These are phyloP conservation scores for Trichomonas vaginalis DNA, from an alignment of 208 protist species.

Conservation along the genomic window DNA sequence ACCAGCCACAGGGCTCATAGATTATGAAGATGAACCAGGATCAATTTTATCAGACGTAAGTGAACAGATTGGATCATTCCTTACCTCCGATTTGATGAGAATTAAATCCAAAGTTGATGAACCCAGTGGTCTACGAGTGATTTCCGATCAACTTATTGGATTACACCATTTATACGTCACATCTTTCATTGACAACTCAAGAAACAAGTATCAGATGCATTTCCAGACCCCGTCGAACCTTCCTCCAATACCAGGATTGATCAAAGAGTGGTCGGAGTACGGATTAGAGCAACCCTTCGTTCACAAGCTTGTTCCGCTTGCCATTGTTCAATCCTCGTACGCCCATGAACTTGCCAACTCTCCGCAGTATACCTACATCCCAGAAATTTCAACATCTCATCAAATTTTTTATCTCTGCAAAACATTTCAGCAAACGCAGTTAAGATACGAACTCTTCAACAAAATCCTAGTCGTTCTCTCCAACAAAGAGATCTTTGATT, in stretches of 20 bases:
- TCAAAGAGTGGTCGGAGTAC: neutral
- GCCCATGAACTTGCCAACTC: neutral
- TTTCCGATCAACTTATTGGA: neutral
- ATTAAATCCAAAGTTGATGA: neutral
- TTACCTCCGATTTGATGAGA: neutral
- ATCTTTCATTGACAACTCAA: neutral
- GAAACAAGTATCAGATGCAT: neutral
- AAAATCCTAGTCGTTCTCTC: neutral
- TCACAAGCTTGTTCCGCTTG: neutral
- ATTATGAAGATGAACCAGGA: neutral
- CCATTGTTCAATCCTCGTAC: neutral
- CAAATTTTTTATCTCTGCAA: neutral
- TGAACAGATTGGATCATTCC: neutral
- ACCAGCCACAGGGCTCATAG: neutral
- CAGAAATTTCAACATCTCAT: neutral
- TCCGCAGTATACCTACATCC: neutral
- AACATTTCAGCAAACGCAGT: neutral
- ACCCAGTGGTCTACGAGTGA: neutral
- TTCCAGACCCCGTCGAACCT: neutral
- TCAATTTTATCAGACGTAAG: neutral
- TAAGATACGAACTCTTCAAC: neutral
- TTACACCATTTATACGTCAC: neutral
- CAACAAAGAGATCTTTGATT: neutral
- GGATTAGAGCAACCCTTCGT: neutral
- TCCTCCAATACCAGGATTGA: neutral